Conservation (phyloP, 192 early-diverging fungal species). For the Backusella tuberculispora region DNA sequence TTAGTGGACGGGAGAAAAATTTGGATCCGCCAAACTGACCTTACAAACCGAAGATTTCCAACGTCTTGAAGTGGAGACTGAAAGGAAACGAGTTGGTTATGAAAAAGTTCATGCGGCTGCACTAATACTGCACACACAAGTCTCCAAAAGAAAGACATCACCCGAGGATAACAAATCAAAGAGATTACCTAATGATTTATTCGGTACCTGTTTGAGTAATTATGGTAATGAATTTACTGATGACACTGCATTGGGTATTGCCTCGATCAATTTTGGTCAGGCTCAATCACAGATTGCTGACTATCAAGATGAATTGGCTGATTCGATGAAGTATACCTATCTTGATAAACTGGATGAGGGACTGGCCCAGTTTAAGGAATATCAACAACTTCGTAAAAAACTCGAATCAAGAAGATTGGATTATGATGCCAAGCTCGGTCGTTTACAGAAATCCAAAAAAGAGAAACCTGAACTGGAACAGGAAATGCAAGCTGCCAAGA, state of each 20-base stretch:
- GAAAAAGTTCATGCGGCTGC: conserved; percentile 67
- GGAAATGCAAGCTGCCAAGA: conserved; percentile 86
- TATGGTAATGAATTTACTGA: conserved; percentile 59
- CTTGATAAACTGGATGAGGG: conserved; percentile 49
- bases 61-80: conserved; percentile 76
- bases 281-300: conserved; percentile 48
- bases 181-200: conserved; percentile 63
- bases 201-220: conserved; percentile 65
- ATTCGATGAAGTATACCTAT: conserved; percentile 40
- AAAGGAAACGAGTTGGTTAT: conserved; percentile 62
- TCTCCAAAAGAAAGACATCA: conserved; percentile 71
- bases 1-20: conserved; percentile 80
- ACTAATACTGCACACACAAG: conserved; percentile 45
- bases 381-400: conserved; percentile 76
- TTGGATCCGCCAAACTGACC: conserved; percentile 70
- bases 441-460: conserved; percentile 89
- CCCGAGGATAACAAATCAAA: conserved; percentile 66
- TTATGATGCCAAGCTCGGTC: conserved; percentile 90
- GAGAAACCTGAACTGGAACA: conserved; percentile 89
- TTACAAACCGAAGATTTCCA: conserved; percentile 86
- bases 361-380: conserved; percentile 55
- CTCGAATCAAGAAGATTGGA: conserved; percentile 88
- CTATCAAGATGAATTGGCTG: conserved; percentile 53
- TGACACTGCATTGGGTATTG: conserved; percentile 47
- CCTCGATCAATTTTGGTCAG: conserved; percentile 55